A percentile compares a stretch with the other conserved stretches of the same genome.
phyloP scores from a whole-genome alignment of 306 rosid species.

The Medicago truncatula region MtrunA17r5.0-ANR NC_053044.1:35085001-35085500 shows the following conservation, averaged over 20 bases:
- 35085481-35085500: slow-evolving; percentile 33
- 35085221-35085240: slow-evolving; percentile 40
- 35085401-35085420: neutral
- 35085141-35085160: no score
- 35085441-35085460: slow-evolving; percentile 21
- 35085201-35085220: slow-evolving; percentile 36
- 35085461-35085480: neutral
- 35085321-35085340: slow-evolving; percentile 22
- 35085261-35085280: slow-evolving; percentile 83
- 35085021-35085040: slow-evolving; percentile 23
- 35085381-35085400: slow-evolving; percentile 12
- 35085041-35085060: slow-evolving; percentile 32
- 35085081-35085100: slow-evolving; percentile 23
- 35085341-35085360: neutral
- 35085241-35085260: slow-evolving; percentile 96
- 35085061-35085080: slow-evolving; percentile 35
- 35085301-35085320: slow-evolving; percentile 32
- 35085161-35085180: neutral
- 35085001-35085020: slow-evolving; percentile 77
- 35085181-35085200: slow-evolving; percentile 5
- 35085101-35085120: slow-evolving; percentile 32
- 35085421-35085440: neutral
- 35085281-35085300: slow-evolving; percentile 61
- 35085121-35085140: neutral
- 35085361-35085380: neutral